A percentile compares a stretch with the other conserved stretches of the same genome.
Conservation (phyloP, 73 alveolate species). For the Tetrahymena elliotti region DNA sequence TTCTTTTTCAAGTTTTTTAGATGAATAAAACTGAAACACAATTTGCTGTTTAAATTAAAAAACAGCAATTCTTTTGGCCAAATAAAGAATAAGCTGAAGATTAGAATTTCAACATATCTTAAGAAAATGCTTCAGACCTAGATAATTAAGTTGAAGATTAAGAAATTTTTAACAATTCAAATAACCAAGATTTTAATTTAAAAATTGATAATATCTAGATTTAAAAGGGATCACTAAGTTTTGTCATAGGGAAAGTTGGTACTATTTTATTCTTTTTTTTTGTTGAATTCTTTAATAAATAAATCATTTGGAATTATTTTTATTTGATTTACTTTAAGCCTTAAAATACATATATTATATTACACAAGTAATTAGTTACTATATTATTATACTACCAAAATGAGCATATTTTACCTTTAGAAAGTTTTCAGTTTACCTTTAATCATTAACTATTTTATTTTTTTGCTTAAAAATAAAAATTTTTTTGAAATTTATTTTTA, state of each 20-base stretch:
- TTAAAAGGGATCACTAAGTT: not conserved
- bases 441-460: not conserved
- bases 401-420: too few relatives aligned
- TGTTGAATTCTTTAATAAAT: too few relatives aligned
- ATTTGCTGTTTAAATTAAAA: not conserved
- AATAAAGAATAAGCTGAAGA: not conserved
- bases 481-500: not conserved
- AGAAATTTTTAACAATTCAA: not conserved
- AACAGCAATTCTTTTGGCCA: constrained; percentile 16
- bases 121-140: not conserved
- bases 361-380: too few relatives aligned
- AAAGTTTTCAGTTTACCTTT: too few relatives aligned
- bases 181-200: not conserved
- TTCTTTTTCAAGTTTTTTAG: not conserved
- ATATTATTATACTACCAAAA: too few relatives aligned
- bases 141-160: not conserved
- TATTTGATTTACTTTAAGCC: not conserved
- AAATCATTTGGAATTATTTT: not conserved
- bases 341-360: too few relatives aligned
- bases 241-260: constrained; percentile 24
- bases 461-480: not conserved
- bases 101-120: not conserved
- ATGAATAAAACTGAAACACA: not conserved
- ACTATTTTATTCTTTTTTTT: not conserved
- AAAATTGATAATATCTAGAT: not conserved